These are phyloP conservation scores for Penicillium olsonii DNA, from an alignment of 2,329 filamentous ascomycete genomes.

Conservation along the genomic window DNA sequence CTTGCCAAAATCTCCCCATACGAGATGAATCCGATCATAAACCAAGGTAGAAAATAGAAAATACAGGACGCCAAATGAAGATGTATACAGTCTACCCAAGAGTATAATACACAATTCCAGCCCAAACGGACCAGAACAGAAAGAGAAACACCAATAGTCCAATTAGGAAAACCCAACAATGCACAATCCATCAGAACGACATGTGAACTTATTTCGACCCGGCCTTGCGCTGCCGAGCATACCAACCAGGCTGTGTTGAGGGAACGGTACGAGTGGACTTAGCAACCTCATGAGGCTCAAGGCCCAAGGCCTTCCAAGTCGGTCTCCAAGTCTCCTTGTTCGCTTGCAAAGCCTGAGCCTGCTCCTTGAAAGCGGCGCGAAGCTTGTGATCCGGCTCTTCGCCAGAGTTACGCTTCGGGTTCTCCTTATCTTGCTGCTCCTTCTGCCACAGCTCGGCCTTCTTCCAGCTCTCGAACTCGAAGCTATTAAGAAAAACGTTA, in stretches of 20 bases:
- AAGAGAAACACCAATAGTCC: constrained; percentile 18
- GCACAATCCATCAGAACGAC: constrained; percentile 7
- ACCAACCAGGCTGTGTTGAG: constrained; percentile 9
- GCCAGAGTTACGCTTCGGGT: constrained; percentile 35
- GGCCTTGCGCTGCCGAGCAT: constrained; percentile 11
- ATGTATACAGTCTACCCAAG: constrained; percentile 15
- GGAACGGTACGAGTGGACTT: constrained; percentile 3
- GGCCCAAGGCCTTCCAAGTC: constrained; percentile 48
- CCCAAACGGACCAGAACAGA: constrained; percentile 18
- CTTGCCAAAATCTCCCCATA: too few species aligned
- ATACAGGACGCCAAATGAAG: constrained; percentile 8
- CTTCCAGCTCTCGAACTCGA: constrained; percentile 63
- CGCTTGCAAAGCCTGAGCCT: constrained; percentile 64
- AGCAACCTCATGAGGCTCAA: constrained; percentile 31
- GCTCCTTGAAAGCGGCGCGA: constrained; percentile 54
- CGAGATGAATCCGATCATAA: constrained; percentile 1
- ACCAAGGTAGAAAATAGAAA: constrained; percentile 10
- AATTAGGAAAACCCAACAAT: constrained; percentile 17
- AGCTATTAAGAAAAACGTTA: constrained; percentile 42
- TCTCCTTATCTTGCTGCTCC: constrained; percentile 35
- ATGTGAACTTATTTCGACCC: constrained; percentile 7
- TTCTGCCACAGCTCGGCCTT: constrained; percentile 49
- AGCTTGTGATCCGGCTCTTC: constrained; percentile 19
- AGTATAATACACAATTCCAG: constrained; percentile 14
- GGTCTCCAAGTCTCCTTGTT: constrained; percentile 64